A percentile compares a stretch with the other conserved stretches of the same genome.
Conservation (phyloP, 176 grass and related monocot species). For the Bonia amplexicaulis region DNA sequence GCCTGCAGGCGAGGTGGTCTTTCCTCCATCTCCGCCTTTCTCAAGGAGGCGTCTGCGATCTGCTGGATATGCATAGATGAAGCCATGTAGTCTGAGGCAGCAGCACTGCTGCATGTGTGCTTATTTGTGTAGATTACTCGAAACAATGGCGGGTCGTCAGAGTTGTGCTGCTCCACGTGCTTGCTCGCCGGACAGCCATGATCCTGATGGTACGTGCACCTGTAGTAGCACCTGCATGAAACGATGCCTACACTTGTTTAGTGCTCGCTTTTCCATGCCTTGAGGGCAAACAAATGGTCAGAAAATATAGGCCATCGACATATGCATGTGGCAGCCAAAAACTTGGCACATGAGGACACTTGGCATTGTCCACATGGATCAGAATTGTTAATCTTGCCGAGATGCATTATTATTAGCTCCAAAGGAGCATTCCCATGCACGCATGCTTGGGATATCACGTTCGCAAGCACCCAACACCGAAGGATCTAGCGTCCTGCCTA, state of each 20-base stretch:
- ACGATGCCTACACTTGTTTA: neutral
- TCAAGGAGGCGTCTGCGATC: slow-evolving; percentile 41
- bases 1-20: slow-evolving; percentile 11
- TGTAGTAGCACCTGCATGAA: slow-evolving; percentile 55
- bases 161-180: slow-evolving; percentile 52
- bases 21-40: slow-evolving; percentile 8
- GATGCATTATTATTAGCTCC: slow-evolving; percentile 40
- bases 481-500: neutral
- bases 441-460: neutral
- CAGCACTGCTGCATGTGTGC: slow-evolving; percentile 37
- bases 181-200: slow-evolving; percentile 53
- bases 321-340: slow-evolving; percentile 37
- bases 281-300: slow-evolving; percentile 15
- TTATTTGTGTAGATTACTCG: slow-evolving; percentile 42
- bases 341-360: slow-evolving; percentile 30
- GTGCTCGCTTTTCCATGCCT: slow-evolving; percentile 32
- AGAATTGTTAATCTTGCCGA: slow-evolving; percentile 40
- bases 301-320: slow-evolving; percentile 18
- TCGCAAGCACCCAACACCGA: slow-evolving; percentile 4
- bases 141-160: slow-evolving; percentile 42
- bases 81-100: slow-evolving; percentile 13
- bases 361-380: slow-evolving; percentile 9
- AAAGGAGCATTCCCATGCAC: slow-evolving; percentile 27
- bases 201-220: slow-evolving; percentile 56
- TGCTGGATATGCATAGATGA: slow-evolving; percentile 28